Conservation (phyloP, 2,329 filamentous ascomycete species). For the Hypoxylon sp. region DNA sequence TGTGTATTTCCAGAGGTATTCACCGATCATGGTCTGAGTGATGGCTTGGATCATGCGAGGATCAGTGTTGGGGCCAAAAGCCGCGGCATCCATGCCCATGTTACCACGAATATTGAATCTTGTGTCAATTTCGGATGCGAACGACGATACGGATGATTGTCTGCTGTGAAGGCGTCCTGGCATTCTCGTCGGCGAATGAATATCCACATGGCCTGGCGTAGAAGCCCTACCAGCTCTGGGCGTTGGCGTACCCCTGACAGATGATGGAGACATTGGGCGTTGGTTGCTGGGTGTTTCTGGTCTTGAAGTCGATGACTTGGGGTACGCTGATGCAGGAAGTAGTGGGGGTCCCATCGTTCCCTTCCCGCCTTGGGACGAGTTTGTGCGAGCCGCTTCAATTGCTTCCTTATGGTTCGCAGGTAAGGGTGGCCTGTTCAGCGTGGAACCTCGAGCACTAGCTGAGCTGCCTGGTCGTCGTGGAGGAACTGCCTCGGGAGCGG, state of each 20-base stretch:
- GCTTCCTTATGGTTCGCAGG: slow-evolving; percentile 86
- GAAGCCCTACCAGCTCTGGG: slow-evolving; percentile 64
- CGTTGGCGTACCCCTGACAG: slow-evolving; percentile 71
- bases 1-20: slow-evolving; percentile 99
- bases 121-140: slow-evolving; percentile 92
- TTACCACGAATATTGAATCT: slow-evolving; percentile 84
- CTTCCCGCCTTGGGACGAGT: slow-evolving; percentile 64
- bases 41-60: slow-evolving; percentile 99
- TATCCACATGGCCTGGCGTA: slow-evolving; percentile 63
- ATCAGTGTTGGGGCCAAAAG: slow-evolving; percentile 82
- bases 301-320: slow-evolving; percentile 61
- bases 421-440: slow-evolving; percentile 75
- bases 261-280: slow-evolving; percentile 60
- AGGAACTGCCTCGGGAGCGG: slow-evolving; percentile 56
- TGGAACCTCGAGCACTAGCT: slow-evolving; percentile 70
- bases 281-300: slow-evolving; percentile 74
- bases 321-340: slow-evolving; percentile 80
- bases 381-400: slow-evolving; percentile 82
- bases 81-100: slow-evolving; percentile 67
- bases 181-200: slow-evolving; percentile 65
- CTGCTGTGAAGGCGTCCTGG: slow-evolving; percentile 62
- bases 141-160: slow-evolving; percentile 93
- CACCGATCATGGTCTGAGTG: slow-evolving; percentile 99
- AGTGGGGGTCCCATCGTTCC: slow-evolving; percentile 85
- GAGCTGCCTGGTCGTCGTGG: slow-evolving; percentile 78